Base-by-base conservation (phyloP, 495 filamentous ascomycete species). In the Talaromyces proteolyticus region DNA sequence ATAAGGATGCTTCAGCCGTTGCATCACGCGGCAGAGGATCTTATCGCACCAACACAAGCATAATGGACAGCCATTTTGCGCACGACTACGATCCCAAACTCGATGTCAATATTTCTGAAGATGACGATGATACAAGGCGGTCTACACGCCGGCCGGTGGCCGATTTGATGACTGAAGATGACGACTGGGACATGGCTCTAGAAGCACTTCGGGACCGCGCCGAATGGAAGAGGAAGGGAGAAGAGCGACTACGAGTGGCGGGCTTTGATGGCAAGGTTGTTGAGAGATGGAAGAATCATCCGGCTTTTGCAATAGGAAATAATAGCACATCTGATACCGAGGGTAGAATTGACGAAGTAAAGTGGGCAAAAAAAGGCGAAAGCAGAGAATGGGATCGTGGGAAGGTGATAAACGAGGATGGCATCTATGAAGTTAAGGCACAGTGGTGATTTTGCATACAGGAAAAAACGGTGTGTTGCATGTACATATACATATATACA, bases 301-400 rank as follows among this genome's bases (percentile, higher is more conserved):
- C 63, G 14, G 55, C 60, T 18, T 62, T 61, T 22, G 37, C 61
- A 1, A 47, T 51, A 1, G n/a, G 48, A n/a, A 41, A 47, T 44
- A 58, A 74, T 4, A 17, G n/a, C 37, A 18, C 14, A 5, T n/a
- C 18, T 3, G 77, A 77, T 51, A 74, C 73, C 51, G 76, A 84
- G 55, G 75, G 81, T 52, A 64, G 53, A 14, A 63, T 70, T 47
- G 84, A 85, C 24, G 80, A 89, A 59, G 86, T 95, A 11, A 76
- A 66, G 54, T 98, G 93, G 92, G 75, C 75, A 40, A 86, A 83
- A 61, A 80, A 77, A 41, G 91, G 89, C 0, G 86, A 89, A 53
- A 74, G 79, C n/a, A 78, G 89, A 29, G 92, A 95, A 60, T 96
- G 91, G 91, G 91, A 97, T 75, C 74, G 83, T 6, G 88, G 88